Evolutionary conservation across 2,329 filamentous ascomycete species (phyloP), one percentile per base, ranked within the genome.

Genomic region (Alternaria burnsii): DNA sequence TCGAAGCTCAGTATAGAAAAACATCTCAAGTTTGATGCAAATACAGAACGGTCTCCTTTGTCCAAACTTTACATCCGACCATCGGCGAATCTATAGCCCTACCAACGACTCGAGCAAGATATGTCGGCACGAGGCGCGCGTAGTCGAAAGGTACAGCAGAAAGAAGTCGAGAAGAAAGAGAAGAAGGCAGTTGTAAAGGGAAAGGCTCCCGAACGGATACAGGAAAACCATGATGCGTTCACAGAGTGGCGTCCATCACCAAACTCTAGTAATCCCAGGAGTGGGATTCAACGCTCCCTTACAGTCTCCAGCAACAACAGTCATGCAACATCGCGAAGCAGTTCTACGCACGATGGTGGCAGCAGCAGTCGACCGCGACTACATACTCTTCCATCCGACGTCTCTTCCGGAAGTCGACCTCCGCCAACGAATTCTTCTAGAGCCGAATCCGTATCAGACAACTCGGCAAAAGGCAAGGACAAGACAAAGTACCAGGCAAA

Each of bases 51-150:
- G 12, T 14, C 8, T 12, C 34, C 9, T 38, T 14, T 24, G 22
- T 24, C 46, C 22, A 32, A 36, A 36, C 20, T 36, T n/a, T 22
- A 7, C 32, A 48, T 38, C 9, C 20, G 22, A 24, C 20, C 16
- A 24, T 14, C 34, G 20, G 12, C 44, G n/a, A 12, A 50, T 20
- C 32, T n/a, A 30, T 36, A 11, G 42, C 42, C 18, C 16, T 26
- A 14, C 22, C 34, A 28, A 28, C 30, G 30, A 26, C 9, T 54
- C 48, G 43, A 50, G 38, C 20, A 51, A 22, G 65, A 48, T 24
- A 80, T 80, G 78, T 79, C 78, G 30, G 78, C 76, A 56, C 68
- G 78, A 69, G 78, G 78, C 38, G 78, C 78, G 14, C 70, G 76
- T 22, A 76, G 76, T 55, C 75, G 78, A 5, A 80, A 80, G 65